These are phyloP conservation scores for Cladosporium sp. DNA, from an alignment of 2,329 filamentous ascomycete genomes.

Conservation along the genomic window DNA sequence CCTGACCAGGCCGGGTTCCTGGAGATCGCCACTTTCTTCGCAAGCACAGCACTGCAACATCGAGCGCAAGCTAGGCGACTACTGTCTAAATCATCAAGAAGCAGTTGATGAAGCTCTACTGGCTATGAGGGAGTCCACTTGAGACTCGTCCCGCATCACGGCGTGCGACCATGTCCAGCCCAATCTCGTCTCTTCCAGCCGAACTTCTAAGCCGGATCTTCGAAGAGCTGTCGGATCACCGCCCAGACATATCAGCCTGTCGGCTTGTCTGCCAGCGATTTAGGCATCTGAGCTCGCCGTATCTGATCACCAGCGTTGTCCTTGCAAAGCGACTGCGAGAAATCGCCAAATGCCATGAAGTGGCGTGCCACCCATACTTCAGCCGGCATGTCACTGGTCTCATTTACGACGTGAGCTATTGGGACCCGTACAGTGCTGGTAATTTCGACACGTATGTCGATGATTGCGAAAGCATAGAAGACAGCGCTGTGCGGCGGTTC, in stretches of 20 bases:
- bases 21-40: too few species aligned
- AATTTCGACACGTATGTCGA: slow-evolving; percentile 11
- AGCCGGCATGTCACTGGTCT: slow-evolving; percentile 10
- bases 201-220: slow-evolving; percentile 8
- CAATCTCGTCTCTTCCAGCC: slow-evolving; percentile 3
- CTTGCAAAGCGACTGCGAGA: slow-evolving; percentile 8
- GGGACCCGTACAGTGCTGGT: slow-evolving; percentile 3
- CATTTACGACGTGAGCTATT: slow-evolving; percentile 12
- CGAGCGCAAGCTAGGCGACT: neutral
- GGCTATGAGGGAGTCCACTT: neutral
- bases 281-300: slow-evolving; percentile 8
- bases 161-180: neutral
- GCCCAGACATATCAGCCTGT: slow-evolving; percentile 3
- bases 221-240: slow-evolving; percentile 7
- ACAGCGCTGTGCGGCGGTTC: slow-evolving; percentile 8
- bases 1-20: too few species aligned
- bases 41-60: neutral
- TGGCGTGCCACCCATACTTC: slow-evolving; percentile 10
- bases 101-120: neutral
- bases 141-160: neutral
- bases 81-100: neutral
- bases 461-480: slow-evolving; percentile 12
- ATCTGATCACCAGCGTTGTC: slow-evolving; percentile 8
- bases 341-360: slow-evolving; percentile 9
- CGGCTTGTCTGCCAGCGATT: neutral